phyloP scores from a whole-genome alignment of 2,329 filamentous ascomycete species.

The Eutypella sp. region DNA sequence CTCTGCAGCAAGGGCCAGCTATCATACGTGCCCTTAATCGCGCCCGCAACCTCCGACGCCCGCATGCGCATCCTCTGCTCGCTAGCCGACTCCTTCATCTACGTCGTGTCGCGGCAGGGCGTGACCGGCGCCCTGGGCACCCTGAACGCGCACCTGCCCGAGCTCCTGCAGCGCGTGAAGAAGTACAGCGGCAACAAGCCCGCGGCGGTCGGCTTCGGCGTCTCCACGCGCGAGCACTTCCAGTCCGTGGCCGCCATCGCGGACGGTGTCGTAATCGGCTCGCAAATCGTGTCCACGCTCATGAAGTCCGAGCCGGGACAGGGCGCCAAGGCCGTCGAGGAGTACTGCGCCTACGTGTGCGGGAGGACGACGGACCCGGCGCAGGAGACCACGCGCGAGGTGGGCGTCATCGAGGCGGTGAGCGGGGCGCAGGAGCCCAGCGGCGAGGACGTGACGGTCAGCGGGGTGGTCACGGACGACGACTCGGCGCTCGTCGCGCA shows the following conservation, averaged over 20 bases:
- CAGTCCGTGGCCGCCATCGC: conserved; percentile 75
- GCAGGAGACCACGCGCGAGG: conserved; percentile 52
- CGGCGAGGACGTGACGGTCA: conserved; percentile 58
- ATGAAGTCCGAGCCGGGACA: conserved; percentile 62
- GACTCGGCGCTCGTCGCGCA: conserved; percentile 69
- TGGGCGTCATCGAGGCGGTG: conserved; percentile 65
- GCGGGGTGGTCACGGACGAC: conserved; percentile 56
- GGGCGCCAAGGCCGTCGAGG: conserved; percentile 68
- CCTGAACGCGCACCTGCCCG: conserved; percentile 75
- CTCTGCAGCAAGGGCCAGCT: conserved; percentile 75
- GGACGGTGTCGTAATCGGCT: conserved; percentile 94
- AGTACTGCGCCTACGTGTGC: conserved; percentile 72
- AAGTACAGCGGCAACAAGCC: conserved; percentile 87
- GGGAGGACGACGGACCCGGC: conserved; percentile 37
- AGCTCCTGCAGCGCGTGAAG: conserved; percentile 80
- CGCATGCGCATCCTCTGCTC: conserved; percentile 95
- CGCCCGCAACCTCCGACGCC: conserved; percentile 83
- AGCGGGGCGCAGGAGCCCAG: conserved; percentile 55
- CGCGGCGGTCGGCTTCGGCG: conserved; percentile 89
- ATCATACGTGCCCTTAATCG: conserved; percentile 95
- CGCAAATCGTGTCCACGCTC: conserved; percentile 84
- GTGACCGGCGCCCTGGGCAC: conserved; percentile 87
- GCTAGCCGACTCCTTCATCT: conserved; percentile 98
- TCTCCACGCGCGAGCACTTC: conserved; percentile 94
- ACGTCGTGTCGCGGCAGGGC: conserved; percentile 95